Percentiles rank a stretch among this genome's conserved stretches.
Evolutionary conservation across 2,329 filamentous ascomycete genomes (phyloP).

Genomic region (Penicillium sp.): DNA sequence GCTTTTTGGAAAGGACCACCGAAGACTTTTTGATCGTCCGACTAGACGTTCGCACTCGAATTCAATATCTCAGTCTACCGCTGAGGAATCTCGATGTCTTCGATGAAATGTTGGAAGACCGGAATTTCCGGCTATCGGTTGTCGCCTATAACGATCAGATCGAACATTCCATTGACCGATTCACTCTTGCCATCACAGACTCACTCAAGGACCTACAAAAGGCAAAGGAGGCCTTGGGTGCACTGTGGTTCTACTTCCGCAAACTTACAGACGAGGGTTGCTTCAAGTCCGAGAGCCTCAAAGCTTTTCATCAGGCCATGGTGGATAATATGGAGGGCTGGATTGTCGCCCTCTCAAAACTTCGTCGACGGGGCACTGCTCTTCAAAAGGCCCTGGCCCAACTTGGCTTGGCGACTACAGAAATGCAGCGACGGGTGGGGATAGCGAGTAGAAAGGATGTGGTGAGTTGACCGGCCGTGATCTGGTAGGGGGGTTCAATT

Average conservation of each 20-base stretch:
- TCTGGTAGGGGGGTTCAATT: not conserved
- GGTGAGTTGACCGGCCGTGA: constrained; percentile 55
- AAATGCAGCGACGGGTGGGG: constrained; percentile 83
- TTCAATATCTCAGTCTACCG: constrained; percentile 77
- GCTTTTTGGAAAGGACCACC: constrained; percentile 79
- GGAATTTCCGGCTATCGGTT: constrained; percentile 76
- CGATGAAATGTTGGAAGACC: constrained; percentile 82
- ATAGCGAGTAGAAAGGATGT: constrained; percentile 71
- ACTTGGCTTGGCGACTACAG: constrained; percentile 73
- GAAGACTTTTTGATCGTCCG: constrained; percentile 80
- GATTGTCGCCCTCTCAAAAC: constrained; percentile 73
- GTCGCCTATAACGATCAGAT: constrained; percentile 87
- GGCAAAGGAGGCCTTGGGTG: constrained; percentile 71
- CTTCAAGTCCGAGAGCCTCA: constrained; percentile 59
- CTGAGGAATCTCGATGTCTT: constrained; percentile 81
- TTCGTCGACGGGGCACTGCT: constrained; percentile 70
- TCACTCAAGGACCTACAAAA: constrained; percentile 76
- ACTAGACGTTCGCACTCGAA: constrained; percentile 74
- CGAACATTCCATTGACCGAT: constrained; percentile 82
- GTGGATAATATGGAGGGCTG: constrained; percentile 89
- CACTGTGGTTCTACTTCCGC: constrained; percentile 73
- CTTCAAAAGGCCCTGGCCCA: constrained; percentile 69
- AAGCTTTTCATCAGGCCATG: constrained; percentile 84
- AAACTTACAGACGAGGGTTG: constrained; percentile 63
- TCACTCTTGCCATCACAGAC: constrained; percentile 72